Evolutionary conservation across 352 stramenopile genomes (phyloP), one percentile per base, ranked within the genome.

Genomic region (Phytophthora lateralis): DNA sequence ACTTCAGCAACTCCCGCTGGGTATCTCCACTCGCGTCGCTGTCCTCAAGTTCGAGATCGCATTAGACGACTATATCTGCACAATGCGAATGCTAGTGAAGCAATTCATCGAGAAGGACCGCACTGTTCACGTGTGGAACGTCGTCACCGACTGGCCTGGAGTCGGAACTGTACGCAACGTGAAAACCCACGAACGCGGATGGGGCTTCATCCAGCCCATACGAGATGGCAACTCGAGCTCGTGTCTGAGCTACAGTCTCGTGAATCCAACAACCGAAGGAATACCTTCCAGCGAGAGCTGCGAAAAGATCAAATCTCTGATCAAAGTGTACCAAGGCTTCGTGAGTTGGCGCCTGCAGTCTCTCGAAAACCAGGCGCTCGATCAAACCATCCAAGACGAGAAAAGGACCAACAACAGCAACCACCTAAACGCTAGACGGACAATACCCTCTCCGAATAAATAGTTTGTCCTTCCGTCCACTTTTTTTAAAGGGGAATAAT

Each of bases 61-160:
- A 7, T 12, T 65, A 15, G 57, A 17, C 2, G 57, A 58, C 24
- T 46, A 46, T 24, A 17, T 35, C 0, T 65, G 57, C 34, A 49
- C 24, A 6, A 59, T 65, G 52, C 37, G 37, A 7, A 44, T 57
- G 27, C 37, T 63, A n/a, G 15, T 62, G 20, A 67, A 67, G 60
- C 60, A 67, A 26, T 67, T 62, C 21, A 45, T 41, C 6, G 37
- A 67, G 24, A 47, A 57, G 6, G 37, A 53, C 12, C 60, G 60
- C 6, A 12, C 45, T 11, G 52, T 32, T 20, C 52, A 57, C 24
- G 60, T 62, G 38, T 67, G 52, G 60, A 53, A 17, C 34, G 20
- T 41, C 0, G 4, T 57, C 11, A 41, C 27, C 2, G 48, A 67
- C 21, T 66, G 58, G 58, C 14, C 42, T 5, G 15, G 44, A 14